phyloP scores from a whole-genome alignment of 805 yeast species.

The Candida pseudoglaebosa region DNA sequence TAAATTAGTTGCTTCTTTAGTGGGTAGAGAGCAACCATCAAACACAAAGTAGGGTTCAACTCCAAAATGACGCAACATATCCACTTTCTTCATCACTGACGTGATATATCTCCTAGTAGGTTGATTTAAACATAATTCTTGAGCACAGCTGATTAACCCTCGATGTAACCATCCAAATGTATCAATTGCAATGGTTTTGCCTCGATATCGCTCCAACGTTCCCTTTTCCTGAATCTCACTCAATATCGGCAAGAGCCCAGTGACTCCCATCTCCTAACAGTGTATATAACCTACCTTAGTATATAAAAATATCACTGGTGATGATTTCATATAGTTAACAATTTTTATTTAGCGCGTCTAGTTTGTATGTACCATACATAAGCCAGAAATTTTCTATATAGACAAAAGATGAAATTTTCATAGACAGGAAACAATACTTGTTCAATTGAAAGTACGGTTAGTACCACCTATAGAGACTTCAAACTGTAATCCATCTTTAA shows the following conservation, averaged over 20 bases:
- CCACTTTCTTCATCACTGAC: constrained; percentile 62
- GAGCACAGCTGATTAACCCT: constrained; percentile 78
- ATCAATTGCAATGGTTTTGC: constrained; percentile 84
- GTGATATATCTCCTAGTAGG: constrained; percentile 73
- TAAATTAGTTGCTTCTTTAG: constrained; percentile 68
- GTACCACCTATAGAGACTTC: constrained; percentile 38
- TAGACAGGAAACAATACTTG: too few relatives aligned
- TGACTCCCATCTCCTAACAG: constrained; percentile 80
- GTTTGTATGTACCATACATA: too few relatives aligned
- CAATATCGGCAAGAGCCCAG: constrained; percentile 75
- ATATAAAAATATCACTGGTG: constrained; percentile 1
- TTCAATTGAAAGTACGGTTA: constrained; percentile 11
- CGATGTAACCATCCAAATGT: constrained; percentile 96
- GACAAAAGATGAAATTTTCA: too few relatives aligned
- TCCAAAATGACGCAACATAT: constrained; percentile 61
- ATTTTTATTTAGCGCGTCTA: neutral
- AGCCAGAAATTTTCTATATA: too few relatives aligned
- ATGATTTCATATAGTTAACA: too few relatives aligned
- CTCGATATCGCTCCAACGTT: constrained; percentile 57
- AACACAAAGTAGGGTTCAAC: constrained; percentile 85
- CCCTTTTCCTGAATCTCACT: constrained; percentile 66
- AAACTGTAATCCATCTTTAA: constrained; percentile 37
- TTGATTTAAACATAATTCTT: constrained; percentile 65
- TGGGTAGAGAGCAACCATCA: constrained; percentile 85
- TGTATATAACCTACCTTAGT: neutral